Evolutionary conservation across 768 basidiomycete genomes (phyloP).

Genomic region (Postia placenta): DNA sequence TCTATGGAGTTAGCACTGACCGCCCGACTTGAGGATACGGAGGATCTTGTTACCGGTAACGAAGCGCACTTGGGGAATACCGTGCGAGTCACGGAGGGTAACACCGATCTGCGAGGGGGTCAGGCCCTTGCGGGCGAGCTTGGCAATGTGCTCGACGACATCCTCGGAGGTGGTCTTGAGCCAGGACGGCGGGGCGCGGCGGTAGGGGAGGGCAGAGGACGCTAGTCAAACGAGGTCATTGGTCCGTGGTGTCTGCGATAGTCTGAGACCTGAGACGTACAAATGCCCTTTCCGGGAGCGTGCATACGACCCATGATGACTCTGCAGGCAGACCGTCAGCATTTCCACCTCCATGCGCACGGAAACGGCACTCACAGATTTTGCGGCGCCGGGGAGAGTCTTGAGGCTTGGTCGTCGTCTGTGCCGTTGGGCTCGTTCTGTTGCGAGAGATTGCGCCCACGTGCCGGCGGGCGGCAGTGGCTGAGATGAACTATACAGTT

Average conservation of each 20-base stretch:
- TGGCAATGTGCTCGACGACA: conserved; percentile 92
- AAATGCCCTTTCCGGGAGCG: conserved; percentile 99
- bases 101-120: conserved; percentile 99
- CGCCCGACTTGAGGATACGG: conserved; percentile 91
- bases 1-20: conserved; percentile 40
- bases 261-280: conserved; percentile 41
- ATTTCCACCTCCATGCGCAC: conserved; percentile 6
- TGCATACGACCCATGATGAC: conserved; percentile 93
- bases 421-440: conserved; percentile 23
- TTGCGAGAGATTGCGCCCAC: conserved; percentile 22
- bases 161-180: conserved; percentile 95
- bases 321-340: conserved; percentile 16
- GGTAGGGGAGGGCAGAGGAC: conserved; percentile 97
- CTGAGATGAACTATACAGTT: conserved; percentile 51
- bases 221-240: conserved; percentile 29
- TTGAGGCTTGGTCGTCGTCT: conserved; percentile 36
- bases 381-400: conserved; percentile 28
- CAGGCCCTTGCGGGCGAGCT: conserved; percentile 96
- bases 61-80: conserved; percentile 96
- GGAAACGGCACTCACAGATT: conserved; percentile 28
- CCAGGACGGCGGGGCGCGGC: conserved; percentile 92
- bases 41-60: conserved; percentile 99
- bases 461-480: conserved; percentile 30
- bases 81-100: conserved; percentile 95
- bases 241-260: conserved; percentile 6